Evolutionary conservation across 1,139 yeast genomes (phyloP).

Genomic region (Kodamaea suecica): DNA sequence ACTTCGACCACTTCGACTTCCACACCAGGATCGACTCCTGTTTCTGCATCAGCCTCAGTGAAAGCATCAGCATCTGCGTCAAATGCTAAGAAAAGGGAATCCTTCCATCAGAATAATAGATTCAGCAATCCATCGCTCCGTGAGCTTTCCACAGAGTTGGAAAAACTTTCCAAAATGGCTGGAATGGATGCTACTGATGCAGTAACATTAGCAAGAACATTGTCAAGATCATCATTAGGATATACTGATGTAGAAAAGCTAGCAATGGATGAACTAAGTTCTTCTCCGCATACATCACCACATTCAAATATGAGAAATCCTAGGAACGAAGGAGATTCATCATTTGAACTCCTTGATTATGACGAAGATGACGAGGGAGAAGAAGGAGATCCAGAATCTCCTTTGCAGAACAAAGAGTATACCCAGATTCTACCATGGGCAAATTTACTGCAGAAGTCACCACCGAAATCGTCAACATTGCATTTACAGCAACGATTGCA

Average conservation of each 20-base stretch:
- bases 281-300: constrained; percentile 17
- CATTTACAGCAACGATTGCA: constrained; percentile 17
- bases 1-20: background rate
- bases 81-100: constrained; percentile 9
- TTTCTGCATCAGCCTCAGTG: background rate
- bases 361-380: constrained; percentile 9
- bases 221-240: constrained; percentile 59
- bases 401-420: constrained; percentile 1
- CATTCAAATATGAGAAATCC: constrained; percentile 8
- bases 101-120: constrained; percentile 8
- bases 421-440: constrained; percentile 6
- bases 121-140: constrained; percentile 54
- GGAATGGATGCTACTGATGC: constrained; percentile 76
- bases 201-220: constrained; percentile 67
- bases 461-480: constrained; percentile 14
- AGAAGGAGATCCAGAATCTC: constrained; percentile 3
- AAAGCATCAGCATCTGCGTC: background rate
- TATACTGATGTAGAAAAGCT: constrained; percentile 50
- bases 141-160: constrained; percentile 65
- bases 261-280: constrained; percentile 41
- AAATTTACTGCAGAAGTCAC: constrained; percentile 2
- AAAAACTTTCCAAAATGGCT: constrained; percentile 62
- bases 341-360: background rate
- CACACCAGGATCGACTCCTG: background rate
- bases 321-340: constrained; percentile 4